Base-by-base conservation (phyloP, 2,329 filamentous ascomycete genomes). In the Neodidymelliopsis sp. region DNA sequence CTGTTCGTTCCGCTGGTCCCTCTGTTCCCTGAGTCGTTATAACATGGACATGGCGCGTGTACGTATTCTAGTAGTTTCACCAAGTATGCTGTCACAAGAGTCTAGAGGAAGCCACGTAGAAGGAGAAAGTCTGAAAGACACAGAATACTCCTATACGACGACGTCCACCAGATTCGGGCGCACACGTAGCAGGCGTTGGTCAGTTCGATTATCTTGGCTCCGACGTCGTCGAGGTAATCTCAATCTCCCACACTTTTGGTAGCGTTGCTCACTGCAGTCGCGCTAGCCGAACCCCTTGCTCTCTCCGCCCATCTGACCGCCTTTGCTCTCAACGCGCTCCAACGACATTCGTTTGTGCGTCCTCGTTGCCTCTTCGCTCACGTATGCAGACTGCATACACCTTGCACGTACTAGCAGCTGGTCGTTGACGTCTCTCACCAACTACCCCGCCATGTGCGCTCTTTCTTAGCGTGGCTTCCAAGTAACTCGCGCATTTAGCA, bases 281-380 rank as follows among this genome's bases (percentile, higher is more conserved):
- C 33, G 33, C 41, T 37, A 41, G 20, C 27, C 40, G 49, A 47
- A 46, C 50, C 41, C 46, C 42, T 54, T 44, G 43, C 18, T 43
- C 34, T 42, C 27, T 13, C 59, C 57, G 56, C 56, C 54, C 49
- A 35, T 20, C 35, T 54, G 48, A 62, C 60, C 59, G 60, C 60
- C 56, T 42, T 30, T 4, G n/a, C 23, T 40, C 19, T 28, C 23
- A 18, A 16, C 10, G 29, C 29, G 25, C 38, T 29, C 18, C 12
- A 10, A 10, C 13, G 15, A 36, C 6, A 23, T 29, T 40, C n/a
- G 24, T 18, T 29, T n/a, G n/a, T n/a, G n/a, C n/a, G n/a, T n/a
- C n/a, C n/a, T n/a, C n/a, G n/a, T n/a, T n/a, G n/a, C n/a, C n/a
- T n/a, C n/a, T n/a, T n/a, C n/a, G n/a, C n/a, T n/a, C n/a, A n/a